Conservation (phyloP, 805 yeast genomes). For the Metschnikowia proteae region DNA sequence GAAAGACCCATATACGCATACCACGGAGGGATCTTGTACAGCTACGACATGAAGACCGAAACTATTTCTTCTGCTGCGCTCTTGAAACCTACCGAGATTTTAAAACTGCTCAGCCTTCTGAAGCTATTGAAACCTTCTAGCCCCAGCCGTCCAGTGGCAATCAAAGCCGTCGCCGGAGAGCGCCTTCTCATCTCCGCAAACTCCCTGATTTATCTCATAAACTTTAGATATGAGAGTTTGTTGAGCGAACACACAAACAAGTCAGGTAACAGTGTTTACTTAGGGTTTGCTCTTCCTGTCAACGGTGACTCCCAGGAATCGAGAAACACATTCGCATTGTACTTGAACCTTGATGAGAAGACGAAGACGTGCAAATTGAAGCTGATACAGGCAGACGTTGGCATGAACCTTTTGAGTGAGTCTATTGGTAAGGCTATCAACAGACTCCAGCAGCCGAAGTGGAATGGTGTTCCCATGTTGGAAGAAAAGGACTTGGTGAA, state of each 20-base stretch:
- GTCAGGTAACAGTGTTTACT: conserved; percentile 22
- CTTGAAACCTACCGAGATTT: conserved; percentile 20
- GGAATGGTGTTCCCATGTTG: conserved; percentile 28
- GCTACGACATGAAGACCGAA: conserved; percentile 16
- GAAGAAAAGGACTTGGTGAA: conserved; percentile 20
- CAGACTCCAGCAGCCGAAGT: conserved; percentile 3
- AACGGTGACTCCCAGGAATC: conserved; percentile 43
- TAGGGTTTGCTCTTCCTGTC: conserved; percentile 26
- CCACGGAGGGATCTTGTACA: conserved; percentile 25
- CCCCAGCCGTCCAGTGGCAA: conserved; percentile 22
- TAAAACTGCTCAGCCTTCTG: conserved; percentile 20
- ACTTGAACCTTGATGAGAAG: conserved; percentile 37
- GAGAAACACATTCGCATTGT: conserved; percentile 40
- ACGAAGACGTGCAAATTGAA: conserved; percentile 44
- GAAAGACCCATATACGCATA: conserved; percentile 19
- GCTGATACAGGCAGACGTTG: conserved; percentile 53
- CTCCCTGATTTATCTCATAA: conserved; percentile 41
- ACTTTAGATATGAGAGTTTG: conserved; percentile 42
- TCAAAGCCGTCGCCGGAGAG: conserved; percentile 41
- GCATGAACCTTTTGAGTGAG: conserved; percentile 64
- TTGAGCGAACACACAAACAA: conserved; percentile 29
- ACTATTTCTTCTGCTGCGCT: conserved; percentile 23
- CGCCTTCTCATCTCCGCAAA: conserved; percentile 43
- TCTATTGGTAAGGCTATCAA: conserved; percentile 61
- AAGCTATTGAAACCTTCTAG: conserved; percentile 13